Evolutionary conservation across 2,329 filamentous ascomycete genomes (phyloP).

Genomic region (Hymenoscyphus albidus): DNA sequence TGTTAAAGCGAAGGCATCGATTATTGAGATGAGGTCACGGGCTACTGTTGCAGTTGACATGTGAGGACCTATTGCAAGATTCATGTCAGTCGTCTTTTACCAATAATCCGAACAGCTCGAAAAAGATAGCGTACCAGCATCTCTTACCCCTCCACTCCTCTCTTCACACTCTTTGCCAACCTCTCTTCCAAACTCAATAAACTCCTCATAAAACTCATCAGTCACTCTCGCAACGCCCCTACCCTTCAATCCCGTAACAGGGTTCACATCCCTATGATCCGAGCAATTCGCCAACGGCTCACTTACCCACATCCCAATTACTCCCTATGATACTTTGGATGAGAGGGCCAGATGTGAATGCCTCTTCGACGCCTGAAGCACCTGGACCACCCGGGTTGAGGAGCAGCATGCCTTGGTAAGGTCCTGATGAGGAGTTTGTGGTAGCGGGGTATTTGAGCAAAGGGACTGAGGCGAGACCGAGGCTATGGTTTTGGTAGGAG

Average conservation of each 20-base stretch:
- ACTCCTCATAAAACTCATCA: not conserved
- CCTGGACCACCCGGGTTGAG: constrained; percentile 44
- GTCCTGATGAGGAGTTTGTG: constrained; percentile 12
- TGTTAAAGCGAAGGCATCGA: not conserved
- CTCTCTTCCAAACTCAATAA: not conserved
- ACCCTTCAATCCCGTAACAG: not conserved
- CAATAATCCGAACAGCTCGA: too few relatives aligned
- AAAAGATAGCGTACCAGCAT: not conserved
- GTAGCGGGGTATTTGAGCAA: constrained; percentile 14
- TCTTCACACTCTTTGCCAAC: not conserved
- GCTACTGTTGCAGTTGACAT: not conserved
- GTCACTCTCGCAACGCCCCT: not conserved
- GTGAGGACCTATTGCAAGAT: not conserved
- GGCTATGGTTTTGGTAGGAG: not conserved
- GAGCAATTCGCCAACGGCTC: constrained; percentile 47
- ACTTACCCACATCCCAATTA: constrained; percentile 44
- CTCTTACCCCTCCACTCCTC: not conserved
- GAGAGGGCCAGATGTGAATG: constrained; percentile 25
- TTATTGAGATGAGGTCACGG: not conserved
- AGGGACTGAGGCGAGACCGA: not conserved
- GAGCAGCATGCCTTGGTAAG: constrained; percentile 15
- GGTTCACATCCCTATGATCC: not conserved
- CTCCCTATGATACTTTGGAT: constrained; percentile 38
- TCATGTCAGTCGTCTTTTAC: too few relatives aligned
- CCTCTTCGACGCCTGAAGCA: constrained; percentile 38